Conservation (phyloP, 257 asterid genomes). For the Solanum appendiculatum region DNA sequence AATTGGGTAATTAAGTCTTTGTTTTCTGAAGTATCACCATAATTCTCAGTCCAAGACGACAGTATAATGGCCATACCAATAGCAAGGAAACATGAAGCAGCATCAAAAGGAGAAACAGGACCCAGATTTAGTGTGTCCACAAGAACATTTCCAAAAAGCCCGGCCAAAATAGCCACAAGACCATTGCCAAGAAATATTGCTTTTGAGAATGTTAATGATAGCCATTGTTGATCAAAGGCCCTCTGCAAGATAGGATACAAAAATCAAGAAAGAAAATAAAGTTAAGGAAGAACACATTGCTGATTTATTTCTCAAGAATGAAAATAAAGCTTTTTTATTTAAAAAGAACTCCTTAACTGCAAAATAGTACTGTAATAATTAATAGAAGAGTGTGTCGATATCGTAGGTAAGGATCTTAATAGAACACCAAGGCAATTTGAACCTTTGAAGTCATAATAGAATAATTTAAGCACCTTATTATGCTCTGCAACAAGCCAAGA, state of each 20-base stretch:
- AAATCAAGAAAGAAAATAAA: neutral
- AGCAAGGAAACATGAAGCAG: constrained; percentile 71
- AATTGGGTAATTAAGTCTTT: constrained; percentile 83
- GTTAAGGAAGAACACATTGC: neutral
- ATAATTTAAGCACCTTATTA: constrained; percentile 55
- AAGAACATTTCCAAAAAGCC: constrained; percentile 75
- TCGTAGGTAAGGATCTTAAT: neutral
- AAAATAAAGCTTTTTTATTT: neutral
- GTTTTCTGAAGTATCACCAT: constrained; percentile 84
- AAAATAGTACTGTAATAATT: neutral
- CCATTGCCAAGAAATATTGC: constrained; percentile 98
- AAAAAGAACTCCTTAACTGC: neutral
- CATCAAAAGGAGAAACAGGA: constrained; percentile 95
- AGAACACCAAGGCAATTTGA: neutral
- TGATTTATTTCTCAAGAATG: neutral
- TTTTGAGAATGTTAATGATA: constrained; percentile 88
- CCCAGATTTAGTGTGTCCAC: constrained; percentile 82
- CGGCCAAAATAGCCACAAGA: constrained; percentile 83
- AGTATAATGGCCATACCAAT: constrained; percentile 85
- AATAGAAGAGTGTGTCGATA: neutral
- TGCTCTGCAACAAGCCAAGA: constrained; percentile 99
- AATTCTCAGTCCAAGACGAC: constrained; percentile 89
- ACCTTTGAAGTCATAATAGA: neutral
- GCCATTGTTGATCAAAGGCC: constrained; percentile 92
- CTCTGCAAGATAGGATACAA: constrained; percentile 38